These are phyloP conservation scores for Simplicillium sp. DNA, from an alignment of 2,329 filamentous ascomycete species.

Conservation along the genomic window DNA sequence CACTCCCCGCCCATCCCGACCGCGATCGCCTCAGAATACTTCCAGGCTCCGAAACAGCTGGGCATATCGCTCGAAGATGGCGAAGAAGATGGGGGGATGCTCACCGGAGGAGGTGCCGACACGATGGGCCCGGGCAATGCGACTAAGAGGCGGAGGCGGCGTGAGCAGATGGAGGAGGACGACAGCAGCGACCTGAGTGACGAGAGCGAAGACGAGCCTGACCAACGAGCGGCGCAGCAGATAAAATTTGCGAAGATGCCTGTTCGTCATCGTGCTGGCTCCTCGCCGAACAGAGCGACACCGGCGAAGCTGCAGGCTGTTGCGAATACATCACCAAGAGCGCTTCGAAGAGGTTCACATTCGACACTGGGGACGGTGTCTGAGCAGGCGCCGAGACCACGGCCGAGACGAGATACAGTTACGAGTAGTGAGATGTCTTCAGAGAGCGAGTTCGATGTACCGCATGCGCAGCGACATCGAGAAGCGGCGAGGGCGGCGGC, in stretches of 20 bases:
- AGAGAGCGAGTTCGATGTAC: slow-evolving; percentile 67
- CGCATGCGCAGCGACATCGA: slow-evolving; percentile 53
- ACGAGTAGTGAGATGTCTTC: slow-evolving; percentile 79
- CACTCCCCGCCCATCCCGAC: slow-evolving; percentile 83
- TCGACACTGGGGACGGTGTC: slow-evolving; percentile 62
- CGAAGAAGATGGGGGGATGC: slow-evolving; percentile 62
- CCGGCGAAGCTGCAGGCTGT: slow-evolving; percentile 46
- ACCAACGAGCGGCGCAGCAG: slow-evolving; percentile 71
- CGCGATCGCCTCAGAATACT: slow-evolving; percentile 74
- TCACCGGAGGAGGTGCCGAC: slow-evolving; percentile 58
- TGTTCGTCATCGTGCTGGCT: slow-evolving; percentile 73
- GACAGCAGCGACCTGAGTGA: slow-evolving; percentile 81
- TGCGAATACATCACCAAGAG: slow-evolving; percentile 35
- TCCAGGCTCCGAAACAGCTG: slow-evolving; percentile 57
- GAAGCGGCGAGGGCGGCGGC: slow-evolving; percentile 51
- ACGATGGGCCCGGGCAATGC: slow-evolving; percentile 59
- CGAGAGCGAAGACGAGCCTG: slow-evolving; percentile 71
- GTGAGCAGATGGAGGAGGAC: slow-evolving; percentile 73
- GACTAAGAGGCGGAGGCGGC: slow-evolving; percentile 53
- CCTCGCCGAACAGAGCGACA: slow-evolving; percentile 70
- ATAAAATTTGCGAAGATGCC: slow-evolving; percentile 98
- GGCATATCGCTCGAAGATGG: slow-evolving; percentile 60
- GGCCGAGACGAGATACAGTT: slow-evolving; percentile 63
- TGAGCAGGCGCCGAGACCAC: slow-evolving; percentile 37
- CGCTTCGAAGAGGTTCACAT: slow-evolving; percentile 56